A percentile compares a stretch with the other conserved stretches of the same genome.
phyloP scores from a whole-genome alignment of 228 moss, liverwort and hornwort genomes.

The Sphagnum magellanicum region DNA sequence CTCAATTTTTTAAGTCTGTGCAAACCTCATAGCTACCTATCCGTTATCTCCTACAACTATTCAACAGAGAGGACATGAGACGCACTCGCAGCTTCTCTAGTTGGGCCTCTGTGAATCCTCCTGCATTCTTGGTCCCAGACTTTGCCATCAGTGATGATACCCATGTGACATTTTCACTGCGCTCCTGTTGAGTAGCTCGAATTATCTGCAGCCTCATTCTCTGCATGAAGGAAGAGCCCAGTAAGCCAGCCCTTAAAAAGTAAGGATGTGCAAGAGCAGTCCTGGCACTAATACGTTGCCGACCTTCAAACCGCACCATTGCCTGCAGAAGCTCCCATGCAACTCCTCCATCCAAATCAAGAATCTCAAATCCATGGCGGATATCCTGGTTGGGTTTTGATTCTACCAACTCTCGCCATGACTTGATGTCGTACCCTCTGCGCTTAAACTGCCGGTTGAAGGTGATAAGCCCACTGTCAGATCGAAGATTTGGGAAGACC shows the following conservation, averaged over 20 bases:
- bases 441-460: slow-evolving; percentile 99
- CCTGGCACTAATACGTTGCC: slow-evolving; percentile 72
- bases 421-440: slow-evolving; percentile 66
- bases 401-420: slow-evolving; percentile 70
- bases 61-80: background rate
- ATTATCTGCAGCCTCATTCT: slow-evolving; percentile 48
- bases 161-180: slow-evolving; percentile 70
- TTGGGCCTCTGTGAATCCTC: slow-evolving; percentile 92
- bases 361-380: slow-evolving; percentile 81
- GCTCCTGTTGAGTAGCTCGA: slow-evolving; percentile 57
- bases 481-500: slow-evolving; percentile 88
- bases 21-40: background rate
- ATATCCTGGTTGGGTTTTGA: slow-evolving; percentile 56
- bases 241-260: slow-evolving; percentile 60
- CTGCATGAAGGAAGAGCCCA: slow-evolving; percentile 64
- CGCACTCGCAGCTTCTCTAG: slow-evolving; percentile 66
- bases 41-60: background rate
- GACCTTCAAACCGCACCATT: slow-evolving; percentile 84
- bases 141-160: slow-evolving; percentile 79
- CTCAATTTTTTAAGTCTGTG: background rate
- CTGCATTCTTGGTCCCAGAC: slow-evolving; percentile 72
- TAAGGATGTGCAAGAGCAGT: slow-evolving; percentile 86
- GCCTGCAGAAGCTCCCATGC: slow-evolving; percentile 90
- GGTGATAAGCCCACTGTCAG: slow-evolving; percentile 76
- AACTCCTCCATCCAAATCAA: slow-evolving; percentile 82